phyloP scores from a whole-genome alignment of 345 rosid genomes.

The Sisymbrium irio region DNA sequence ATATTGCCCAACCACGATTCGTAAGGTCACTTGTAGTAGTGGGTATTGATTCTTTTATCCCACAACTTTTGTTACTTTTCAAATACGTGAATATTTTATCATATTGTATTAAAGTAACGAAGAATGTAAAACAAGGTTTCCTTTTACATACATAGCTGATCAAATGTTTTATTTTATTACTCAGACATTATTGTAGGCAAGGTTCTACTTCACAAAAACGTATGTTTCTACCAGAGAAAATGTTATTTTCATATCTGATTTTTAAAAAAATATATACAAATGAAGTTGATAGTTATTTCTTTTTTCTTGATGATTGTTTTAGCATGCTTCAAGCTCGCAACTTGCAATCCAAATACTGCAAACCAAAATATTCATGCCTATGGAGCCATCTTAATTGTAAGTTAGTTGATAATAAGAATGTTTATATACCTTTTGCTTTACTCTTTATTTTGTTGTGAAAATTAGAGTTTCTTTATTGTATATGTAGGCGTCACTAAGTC shows the following conservation, averaged over 20 bases:
- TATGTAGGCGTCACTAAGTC: conserved; percentile 52
- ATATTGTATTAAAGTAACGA: neutral
- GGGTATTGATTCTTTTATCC: conserved; percentile 69
- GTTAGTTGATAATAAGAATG: conserved; percentile 20
- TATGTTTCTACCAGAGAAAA: conserved; percentile 36
- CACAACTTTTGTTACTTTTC: conserved; percentile 11
- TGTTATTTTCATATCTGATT: neutral
- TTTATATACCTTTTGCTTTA: neutral
- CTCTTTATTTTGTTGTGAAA: neutral
- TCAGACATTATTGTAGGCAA: conserved; percentile 74
- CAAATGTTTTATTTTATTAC: conserved; percentile 1
- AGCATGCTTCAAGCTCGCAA: conserved; percentile 82
- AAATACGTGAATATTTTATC: neutral
- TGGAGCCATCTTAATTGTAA: conserved; percentile 82
- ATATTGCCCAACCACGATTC: conserved; percentile 71
- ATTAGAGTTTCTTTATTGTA: conserved; percentile 8
- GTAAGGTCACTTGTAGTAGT: conserved; percentile 58
- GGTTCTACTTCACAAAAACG: conserved; percentile 68
- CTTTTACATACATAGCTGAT: neutral
- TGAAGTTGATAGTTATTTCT: neutral
- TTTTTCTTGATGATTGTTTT: conserved; percentile 21
- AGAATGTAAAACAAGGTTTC: neutral
- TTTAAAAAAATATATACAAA: neutral
- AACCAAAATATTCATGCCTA: conserved; percentile 77
- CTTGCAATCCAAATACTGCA: conserved; percentile 59